Base-by-base conservation (phyloP, 1,284 basidiomycete genomes). In the Fomitopsis schrenkii region DNA sequence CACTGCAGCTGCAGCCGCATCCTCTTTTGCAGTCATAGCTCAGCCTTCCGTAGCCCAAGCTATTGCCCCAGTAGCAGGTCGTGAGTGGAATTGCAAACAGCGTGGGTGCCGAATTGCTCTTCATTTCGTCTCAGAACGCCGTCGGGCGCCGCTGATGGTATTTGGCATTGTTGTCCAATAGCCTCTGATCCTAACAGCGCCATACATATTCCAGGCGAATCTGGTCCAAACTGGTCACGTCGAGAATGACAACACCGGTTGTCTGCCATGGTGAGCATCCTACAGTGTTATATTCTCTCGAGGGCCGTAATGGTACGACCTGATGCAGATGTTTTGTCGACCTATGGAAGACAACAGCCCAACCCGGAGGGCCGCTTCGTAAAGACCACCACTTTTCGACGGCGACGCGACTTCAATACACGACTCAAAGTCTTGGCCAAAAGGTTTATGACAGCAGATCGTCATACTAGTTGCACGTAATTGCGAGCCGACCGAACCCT, bases 121-220 rank as follows among this genome's bases (percentile, higher is more conserved):
- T 36, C n/a, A 52, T n/a, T 8, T 40, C 12, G 45, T 30, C 22
- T 2, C 15, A 26, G 5, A 35, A 17, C 42, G 1, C 19, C 40
- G 22, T 22, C 22, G 44, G 41, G 44, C 57, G 42, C 44, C 33
- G 46, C 28, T 36, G 36, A 26, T 30, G 14, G 28, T 71, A 50
- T 68, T 69, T 67, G 68, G 44, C 36, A 40, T 40, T 71, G 63
- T 70, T 71, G 62, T 59, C 60, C 67, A 68, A 68, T 42, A 60
- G 56, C 68, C 59, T 70, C 59, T 17, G 68, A 66, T 67, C 63
- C 59, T 63, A 69, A 71, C 59, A 71, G 8, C 2, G 42, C 9
- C 57, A 62, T 58, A 62, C 28, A 61, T 7, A 30, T 15, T 50
- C 48, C 48, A 50, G 48, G 28, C 48, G 14, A 22, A 17, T 40